Evolutionary conservation across 1,284 basidiomycete species (phyloP).

Genomic region (Kwoniella shivajii): DNA sequence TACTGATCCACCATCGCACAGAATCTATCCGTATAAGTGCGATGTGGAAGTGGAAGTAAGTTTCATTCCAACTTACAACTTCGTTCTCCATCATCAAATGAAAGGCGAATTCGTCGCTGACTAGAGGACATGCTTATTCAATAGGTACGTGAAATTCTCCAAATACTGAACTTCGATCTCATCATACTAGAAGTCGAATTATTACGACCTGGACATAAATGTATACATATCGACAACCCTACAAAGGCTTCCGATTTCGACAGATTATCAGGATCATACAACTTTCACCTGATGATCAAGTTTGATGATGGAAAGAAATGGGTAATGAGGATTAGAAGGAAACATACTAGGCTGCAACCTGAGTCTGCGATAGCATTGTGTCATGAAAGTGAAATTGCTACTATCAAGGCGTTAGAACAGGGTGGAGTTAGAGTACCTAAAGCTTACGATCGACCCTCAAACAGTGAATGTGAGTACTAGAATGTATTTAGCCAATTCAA

Average conservation of each 20-base stretch:
- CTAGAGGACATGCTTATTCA: background rate
- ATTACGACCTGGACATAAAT: background rate
- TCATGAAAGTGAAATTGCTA: constrained; percentile 9
- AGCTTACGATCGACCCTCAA: constrained; percentile 6
- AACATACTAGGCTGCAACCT: background rate
- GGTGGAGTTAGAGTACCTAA: constrained; percentile 5
- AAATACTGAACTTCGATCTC: background rate
- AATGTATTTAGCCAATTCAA: background rate
- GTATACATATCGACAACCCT: background rate
- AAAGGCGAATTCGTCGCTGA: no score
- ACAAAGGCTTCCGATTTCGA: background rate
- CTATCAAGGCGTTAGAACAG: constrained; percentile 3
- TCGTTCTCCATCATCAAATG: background rate
- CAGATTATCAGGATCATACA: background rate
- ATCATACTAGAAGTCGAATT: background rate
- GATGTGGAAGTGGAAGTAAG: background rate
- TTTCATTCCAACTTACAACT: background rate
- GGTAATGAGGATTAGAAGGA: constrained; percentile 12
- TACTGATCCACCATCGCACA: background rate
- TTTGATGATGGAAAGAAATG: constrained; percentile 11
- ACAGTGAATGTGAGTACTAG: constrained; percentile 3
- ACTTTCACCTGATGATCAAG: constrained; percentile 6
- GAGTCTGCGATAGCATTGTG: constrained; percentile 1
- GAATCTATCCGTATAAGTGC: background rate
- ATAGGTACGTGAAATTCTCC: background rate